Evolutionary conservation across 768 basidiomycete species (phyloP), one percentile per base, ranked within the genome.

Genomic region (Phanerochaete sordida): DNA sequence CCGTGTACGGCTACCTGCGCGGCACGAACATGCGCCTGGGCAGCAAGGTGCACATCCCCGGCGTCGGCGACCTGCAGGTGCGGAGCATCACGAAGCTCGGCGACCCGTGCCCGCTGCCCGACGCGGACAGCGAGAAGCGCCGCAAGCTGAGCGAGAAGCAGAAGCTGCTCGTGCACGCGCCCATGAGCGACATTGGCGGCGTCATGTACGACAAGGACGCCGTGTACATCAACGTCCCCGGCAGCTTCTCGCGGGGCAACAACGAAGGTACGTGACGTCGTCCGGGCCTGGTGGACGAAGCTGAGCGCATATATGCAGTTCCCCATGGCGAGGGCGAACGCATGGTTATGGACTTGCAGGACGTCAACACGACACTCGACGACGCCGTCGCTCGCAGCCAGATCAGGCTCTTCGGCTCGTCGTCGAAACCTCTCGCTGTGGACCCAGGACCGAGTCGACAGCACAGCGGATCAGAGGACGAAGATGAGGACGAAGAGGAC

Each of bases 111-210:
- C 95, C 97, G 1, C 74, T 98, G 21, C 97, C 97, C 2, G 91
- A 93, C 26, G 83, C 84, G 0, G 91, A 96, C 45, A 90, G 90
- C 54, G 97, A 98, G 76, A 95, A 91, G 75, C 74, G 92, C 62
- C 75, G 96, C 62, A 95, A 92, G 73, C 79, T 99, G 68, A 95
- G 93, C 66, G 97, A 98, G 74, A 96, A 97, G 79, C 92, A 90
- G 73, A 95, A 91, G 70, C 70, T 93, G 43, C 76, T 96, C 1
- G 85, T 98, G 1, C 93, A 98, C 72, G 97, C 97, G 16, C 97
- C 97, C 1, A 98, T 99, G 97, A 97, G 95, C 72, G 96, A 98
- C 68, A 89, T 98, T 1, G 96, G 96, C 12, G 97, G 96, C 2
- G 85, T 99, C 57, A 85, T 91, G 74, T 98, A 96, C 70, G 97